phyloP scores from a whole-genome alignment of 2,329 filamentous ascomycete species.

The Trichoderma endophyticum region DNA sequence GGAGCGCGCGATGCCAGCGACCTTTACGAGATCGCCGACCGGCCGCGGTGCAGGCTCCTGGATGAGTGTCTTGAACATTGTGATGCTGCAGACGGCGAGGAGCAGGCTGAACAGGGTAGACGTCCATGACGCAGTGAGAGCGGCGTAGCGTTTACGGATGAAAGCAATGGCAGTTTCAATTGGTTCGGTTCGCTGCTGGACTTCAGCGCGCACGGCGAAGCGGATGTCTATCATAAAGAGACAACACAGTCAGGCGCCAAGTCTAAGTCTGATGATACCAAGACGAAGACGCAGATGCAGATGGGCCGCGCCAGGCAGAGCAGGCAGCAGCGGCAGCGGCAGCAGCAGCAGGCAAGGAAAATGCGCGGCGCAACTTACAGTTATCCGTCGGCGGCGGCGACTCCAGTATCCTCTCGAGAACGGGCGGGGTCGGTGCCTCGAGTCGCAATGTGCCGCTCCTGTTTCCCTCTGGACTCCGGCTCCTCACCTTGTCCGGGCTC shows the following conservation, averaged over 20 bases:
- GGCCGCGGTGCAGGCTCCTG: constrained; percentile 56
- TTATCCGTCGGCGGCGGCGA: constrained; percentile 42
- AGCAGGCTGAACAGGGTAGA: constrained; percentile 63
- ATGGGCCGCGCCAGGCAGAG: not conserved
- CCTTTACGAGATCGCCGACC: constrained; percentile 73
- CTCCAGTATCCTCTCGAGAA: constrained; percentile 17
- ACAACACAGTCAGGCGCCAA: not conserved
- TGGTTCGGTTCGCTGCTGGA: constrained; percentile 81
- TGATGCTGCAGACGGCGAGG: constrained; percentile 61
- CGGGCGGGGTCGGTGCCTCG: constrained; percentile 29
- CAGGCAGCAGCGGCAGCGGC: not conserved
- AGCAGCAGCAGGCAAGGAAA: constrained; percentile 22
- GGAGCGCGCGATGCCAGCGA: constrained; percentile 82
- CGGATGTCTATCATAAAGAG: constrained; percentile 65
- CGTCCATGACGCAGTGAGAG: constrained; percentile 65
- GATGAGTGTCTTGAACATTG: constrained; percentile 63
- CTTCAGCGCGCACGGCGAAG: constrained; percentile 81
- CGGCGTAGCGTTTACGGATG: constrained; percentile 56
- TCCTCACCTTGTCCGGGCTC: constrained; percentile 52
- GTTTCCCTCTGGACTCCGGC: constrained; percentile 45
- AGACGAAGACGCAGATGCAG: not conserved
- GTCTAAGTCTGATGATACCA: not conserved
- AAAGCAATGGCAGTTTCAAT: constrained; percentile 70
- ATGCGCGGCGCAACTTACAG: constrained; percentile 40
- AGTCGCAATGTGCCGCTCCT: constrained; percentile 40